phyloP scores from a whole-genome alignment of 1,284 basidiomycete genomes.

The Anthracocystis setariae region DNA sequence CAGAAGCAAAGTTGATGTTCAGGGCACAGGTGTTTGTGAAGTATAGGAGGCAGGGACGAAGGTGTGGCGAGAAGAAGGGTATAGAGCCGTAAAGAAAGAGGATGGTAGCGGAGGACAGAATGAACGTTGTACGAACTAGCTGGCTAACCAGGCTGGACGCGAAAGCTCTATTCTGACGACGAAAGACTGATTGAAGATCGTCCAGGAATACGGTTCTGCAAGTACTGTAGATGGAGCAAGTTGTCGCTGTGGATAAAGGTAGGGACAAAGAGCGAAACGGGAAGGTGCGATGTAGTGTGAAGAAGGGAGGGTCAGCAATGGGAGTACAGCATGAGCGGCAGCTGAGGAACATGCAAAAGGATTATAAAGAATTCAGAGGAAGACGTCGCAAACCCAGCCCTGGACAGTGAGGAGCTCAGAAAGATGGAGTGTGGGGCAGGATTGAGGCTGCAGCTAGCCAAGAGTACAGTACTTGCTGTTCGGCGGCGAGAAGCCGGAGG shows the following conservation, averaged over 20 bases:
- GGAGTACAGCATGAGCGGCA: not conserved
- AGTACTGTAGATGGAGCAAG: too few species aligned
- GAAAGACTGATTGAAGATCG: not conserved
- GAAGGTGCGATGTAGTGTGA: not conserved
- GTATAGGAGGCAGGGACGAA: not conserved
- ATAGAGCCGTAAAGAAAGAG: not conserved
- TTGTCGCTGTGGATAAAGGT: too few species aligned
- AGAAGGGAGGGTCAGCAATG: not conserved
- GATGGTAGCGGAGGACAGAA: not conserved
- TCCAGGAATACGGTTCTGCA: too few species aligned
- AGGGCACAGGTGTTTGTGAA: too few species aligned
- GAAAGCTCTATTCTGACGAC: not conserved
- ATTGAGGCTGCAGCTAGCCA: conserved; percentile 13
- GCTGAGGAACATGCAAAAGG: not conserved
- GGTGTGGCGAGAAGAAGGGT: not conserved
- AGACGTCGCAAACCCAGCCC: not conserved
- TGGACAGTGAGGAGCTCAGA: not conserved
- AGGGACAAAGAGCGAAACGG: too few species aligned
- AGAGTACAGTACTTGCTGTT: conserved; percentile 3
- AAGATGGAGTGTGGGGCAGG: not conserved
- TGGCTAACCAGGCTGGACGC: not conserved
- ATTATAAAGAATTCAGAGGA: conserved; percentile 2
- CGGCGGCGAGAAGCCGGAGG: conserved; percentile 35
- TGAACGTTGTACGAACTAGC: not conserved
- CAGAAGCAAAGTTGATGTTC: not conserved